These are phyloP conservation scores for Beauveria sp. DNA, from an alignment of 2,329 filamentous ascomycete species.

Conservation along the genomic window DNA sequence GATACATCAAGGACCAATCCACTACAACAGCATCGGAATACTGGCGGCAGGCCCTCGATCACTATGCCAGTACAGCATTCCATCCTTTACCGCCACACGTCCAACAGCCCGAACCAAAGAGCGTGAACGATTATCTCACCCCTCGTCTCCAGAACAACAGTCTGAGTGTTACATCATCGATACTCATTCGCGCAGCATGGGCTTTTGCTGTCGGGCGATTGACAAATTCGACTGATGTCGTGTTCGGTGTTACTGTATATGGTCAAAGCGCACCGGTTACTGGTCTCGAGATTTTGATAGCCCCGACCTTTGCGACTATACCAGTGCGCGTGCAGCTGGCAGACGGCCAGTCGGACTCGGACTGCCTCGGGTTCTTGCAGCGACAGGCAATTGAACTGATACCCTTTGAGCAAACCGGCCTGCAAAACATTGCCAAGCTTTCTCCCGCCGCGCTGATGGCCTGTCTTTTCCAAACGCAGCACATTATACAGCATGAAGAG, in stretches of 20 bases:
- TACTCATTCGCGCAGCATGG: neutral
- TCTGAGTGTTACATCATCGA: slow-evolving; percentile 3
- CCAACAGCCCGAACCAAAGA: neutral
- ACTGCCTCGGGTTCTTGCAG: neutral
- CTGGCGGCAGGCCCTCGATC: neutral
- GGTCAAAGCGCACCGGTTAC: slow-evolving; percentile 8
- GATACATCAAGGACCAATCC: neutral
- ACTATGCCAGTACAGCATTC: neutral
- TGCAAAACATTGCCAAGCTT: neutral
- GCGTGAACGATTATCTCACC: neutral
- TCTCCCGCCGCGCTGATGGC: neutral
- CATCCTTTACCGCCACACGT: neutral
- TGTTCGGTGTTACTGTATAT: slow-evolving; percentile 6
- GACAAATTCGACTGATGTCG: slow-evolving; percentile 6
- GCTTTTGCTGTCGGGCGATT: neutral
- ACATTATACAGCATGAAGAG: neutral
- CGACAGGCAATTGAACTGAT: neutral
- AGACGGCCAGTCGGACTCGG: too few relatives aligned
- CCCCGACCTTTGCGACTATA: slow-evolving; percentile 15
- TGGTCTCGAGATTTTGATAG: slow-evolving; percentile 1
- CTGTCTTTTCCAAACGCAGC: neutral
- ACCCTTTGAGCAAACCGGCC: neutral
- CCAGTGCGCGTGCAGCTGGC: neutral
- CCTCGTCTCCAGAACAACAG: neutral
- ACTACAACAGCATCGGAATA: neutral